phyloP scores from a whole-genome alignment of 331 rosid genomes.

The Stylosanthes scabra region DNA sequence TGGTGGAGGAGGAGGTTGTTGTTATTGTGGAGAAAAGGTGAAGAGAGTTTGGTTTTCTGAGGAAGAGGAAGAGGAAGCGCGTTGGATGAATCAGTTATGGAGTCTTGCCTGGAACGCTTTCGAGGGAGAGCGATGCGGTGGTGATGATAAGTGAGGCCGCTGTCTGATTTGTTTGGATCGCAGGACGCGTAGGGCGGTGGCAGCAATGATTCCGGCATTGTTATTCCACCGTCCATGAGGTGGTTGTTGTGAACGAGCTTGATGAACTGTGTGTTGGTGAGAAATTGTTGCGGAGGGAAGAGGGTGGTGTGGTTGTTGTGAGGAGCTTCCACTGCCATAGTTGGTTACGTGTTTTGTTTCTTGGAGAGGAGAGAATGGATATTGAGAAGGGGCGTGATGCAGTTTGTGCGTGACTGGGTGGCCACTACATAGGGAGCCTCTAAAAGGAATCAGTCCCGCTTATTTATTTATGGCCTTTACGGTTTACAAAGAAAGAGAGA shows the following conservation, averaged over 20 bases:
- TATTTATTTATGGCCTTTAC: conserved; percentile 42
- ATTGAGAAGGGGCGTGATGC: conserved; percentile 26
- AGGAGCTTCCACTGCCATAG: conserved; percentile 83
- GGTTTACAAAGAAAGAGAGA: conserved; percentile 16
- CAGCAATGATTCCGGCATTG: conserved; percentile 42
- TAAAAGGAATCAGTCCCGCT: conserved; percentile 28
- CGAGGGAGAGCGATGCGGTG: conserved; percentile 39
- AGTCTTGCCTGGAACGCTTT: conserved; percentile 47
- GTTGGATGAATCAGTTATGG: conserved; percentile 14
- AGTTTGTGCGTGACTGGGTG: conserved; percentile 35
- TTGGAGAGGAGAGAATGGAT: not conserved
- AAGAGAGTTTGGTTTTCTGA: conserved; percentile 32
- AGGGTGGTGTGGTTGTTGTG: conserved; percentile 46
- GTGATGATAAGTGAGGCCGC: conserved; percentile 49
- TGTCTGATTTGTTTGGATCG: conserved; percentile 51
- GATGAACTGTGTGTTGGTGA: conserved; percentile 31
- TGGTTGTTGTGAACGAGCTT: no score
- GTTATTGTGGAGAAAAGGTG: conserved; percentile 29
- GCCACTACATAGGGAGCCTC: conserved; percentile 23
- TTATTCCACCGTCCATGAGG: conserved; percentile 35
- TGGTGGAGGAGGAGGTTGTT: conserved; percentile 35
- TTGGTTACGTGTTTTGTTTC: conserved; percentile 34
- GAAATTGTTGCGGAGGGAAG: conserved; percentile 54
- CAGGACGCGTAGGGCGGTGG: conserved; percentile 40
- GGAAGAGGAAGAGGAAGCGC: not conserved